Evolutionary conservation across 495 filamentous ascomycete genomes (phyloP).

Genomic region (Glutinoglossum americanum): DNA sequence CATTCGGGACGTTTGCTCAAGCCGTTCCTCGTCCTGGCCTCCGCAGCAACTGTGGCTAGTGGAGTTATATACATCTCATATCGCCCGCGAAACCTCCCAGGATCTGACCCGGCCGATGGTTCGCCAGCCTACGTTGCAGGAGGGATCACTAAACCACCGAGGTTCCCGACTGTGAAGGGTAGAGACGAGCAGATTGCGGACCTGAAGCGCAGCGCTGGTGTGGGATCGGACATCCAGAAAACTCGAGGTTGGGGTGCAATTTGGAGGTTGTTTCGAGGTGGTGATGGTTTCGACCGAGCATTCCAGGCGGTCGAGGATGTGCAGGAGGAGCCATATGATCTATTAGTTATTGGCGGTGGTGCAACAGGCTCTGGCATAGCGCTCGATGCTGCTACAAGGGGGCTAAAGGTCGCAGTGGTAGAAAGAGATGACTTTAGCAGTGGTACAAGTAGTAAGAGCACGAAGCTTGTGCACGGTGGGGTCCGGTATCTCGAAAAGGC

Average conservation of each 20-base stretch:
- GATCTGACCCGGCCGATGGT: conserved; percentile 55
- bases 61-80: conserved; percentile 57
- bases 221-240: neutral
- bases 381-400: conserved; percentile 79
- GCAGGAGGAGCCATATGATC: conserved; percentile 42
- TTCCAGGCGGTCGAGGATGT: neutral
- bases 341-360: conserved; percentile 79
- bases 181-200: conserved; percentile 43
- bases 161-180: conserved; percentile 58
- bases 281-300: conserved; percentile 5
- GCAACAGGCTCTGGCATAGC: conserved; percentile 88
- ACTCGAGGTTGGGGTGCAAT: conserved; percentile 1
- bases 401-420: conserved; percentile 81
- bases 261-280: conserved; percentile 2
- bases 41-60: conserved; percentile 31
- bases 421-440: conserved; percentile 88
- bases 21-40: conserved; percentile 39
- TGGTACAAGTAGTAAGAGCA: conserved; percentile 91
- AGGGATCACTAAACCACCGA: conserved; percentile 57
- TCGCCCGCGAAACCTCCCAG: conserved; percentile 70
- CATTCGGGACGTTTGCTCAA: conserved; percentile 27
- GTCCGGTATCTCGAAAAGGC: conserved; percentile 95
- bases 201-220: conserved; percentile 23
- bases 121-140: conserved; percentile 59
- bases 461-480: conserved; percentile 91